phyloP scores from a whole-genome alignment of 352 stramenopile species.

The Globisporangium acanthophoron region DNA sequence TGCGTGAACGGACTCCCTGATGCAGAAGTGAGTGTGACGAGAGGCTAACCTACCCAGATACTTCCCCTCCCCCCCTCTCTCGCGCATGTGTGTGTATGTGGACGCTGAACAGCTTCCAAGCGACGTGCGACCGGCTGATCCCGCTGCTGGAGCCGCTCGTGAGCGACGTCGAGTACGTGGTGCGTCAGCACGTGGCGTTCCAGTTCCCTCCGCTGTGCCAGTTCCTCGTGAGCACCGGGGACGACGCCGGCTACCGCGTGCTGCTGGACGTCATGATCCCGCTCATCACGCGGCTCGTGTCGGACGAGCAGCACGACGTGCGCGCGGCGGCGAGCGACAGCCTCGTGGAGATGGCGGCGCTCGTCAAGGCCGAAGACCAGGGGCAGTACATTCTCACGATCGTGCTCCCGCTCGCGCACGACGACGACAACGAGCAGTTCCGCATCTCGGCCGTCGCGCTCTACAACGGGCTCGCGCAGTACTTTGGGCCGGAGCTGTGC shows the following conservation, averaged over 20 bases:
- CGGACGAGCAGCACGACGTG: conserved; percentile 87
- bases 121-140: conserved; percentile 83
- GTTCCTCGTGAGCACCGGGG: conserved; percentile 48
- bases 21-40: background rate
- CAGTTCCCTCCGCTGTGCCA: conserved; percentile 84
- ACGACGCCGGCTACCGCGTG: conserved; percentile 57
- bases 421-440: conserved; percentile 90
- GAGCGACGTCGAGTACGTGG: conserved; percentile 91
- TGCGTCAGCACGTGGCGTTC: conserved; percentile 91
- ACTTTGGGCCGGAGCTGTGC: conserved; percentile 86
- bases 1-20: conserved; percentile 11
- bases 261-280: conserved; percentile 80
- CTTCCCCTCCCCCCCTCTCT: background rate
- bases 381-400: conserved; percentile 90
- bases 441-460: conserved; percentile 91
- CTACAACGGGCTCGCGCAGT: conserved; percentile 88
- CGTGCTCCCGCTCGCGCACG: conserved; percentile 87
- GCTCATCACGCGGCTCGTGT: conserved; percentile 65
- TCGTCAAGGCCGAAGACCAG: conserved; percentile 87
- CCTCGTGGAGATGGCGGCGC: conserved; percentile 80
- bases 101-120: conserved; percentile 47
- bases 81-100: background rate
- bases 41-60: too few species aligned
- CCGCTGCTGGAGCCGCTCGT: conserved; percentile 86
- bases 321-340: conserved; percentile 80